A percentile compares a stretch with the other conserved stretches of the same genome.
Conservation (phyloP, 2,329 filamentous ascomycete genomes). For the Neonectria hederae region DNA sequence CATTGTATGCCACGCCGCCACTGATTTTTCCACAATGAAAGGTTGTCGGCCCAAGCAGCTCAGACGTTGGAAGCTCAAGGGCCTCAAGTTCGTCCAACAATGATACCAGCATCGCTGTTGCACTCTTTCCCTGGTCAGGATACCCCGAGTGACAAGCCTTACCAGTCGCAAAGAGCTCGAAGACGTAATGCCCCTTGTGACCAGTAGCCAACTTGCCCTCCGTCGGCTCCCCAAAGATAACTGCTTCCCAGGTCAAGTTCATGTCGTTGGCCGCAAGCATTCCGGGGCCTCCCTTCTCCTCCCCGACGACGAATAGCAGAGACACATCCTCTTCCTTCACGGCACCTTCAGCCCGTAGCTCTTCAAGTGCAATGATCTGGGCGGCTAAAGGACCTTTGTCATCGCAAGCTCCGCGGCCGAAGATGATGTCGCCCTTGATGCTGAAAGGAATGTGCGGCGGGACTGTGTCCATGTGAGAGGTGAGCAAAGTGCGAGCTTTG, state of each 20-base stretch:
- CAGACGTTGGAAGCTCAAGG: slow-evolving; percentile 24
- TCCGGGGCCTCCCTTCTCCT: slow-evolving; percentile 73
- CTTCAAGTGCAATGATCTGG: slow-evolving; percentile 69
- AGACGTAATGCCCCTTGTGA: slow-evolving; percentile 74
- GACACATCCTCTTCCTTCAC: slow-evolving; percentile 52
- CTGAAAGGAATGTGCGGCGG: slow-evolving; percentile 74
- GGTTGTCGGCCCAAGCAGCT: slow-evolving; percentile 24
- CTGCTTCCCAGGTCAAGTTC: slow-evolving; percentile 63
- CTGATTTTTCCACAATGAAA: slow-evolving; percentile 27
- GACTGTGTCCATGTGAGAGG: slow-evolving; percentile 79
- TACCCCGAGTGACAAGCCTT: slow-evolving; percentile 57
- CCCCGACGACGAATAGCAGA: slow-evolving; percentile 68
- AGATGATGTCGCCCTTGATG: slow-evolving; percentile 54
- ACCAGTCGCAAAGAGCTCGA: slow-evolving; percentile 68
- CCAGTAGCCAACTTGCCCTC: slow-evolving; percentile 75
- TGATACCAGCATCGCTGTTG: slow-evolving; percentile 21
- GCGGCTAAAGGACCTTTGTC: slow-evolving; percentile 72
- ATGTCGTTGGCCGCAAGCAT: slow-evolving; percentile 65
- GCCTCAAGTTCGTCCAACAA: slow-evolving; percentile 30
- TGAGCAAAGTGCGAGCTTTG: slow-evolving; percentile 66
- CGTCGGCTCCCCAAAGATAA: slow-evolving; percentile 79
- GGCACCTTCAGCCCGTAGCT: slow-evolving; percentile 18
- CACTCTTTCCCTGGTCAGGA: slow-evolving; percentile 29
- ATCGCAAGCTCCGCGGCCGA: slow-evolving; percentile 74
- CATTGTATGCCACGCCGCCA: slow-evolving; percentile 29